Evolutionary conservation across 2,329 filamentous ascomycete genomes (phyloP).

Genomic region (Teratosphaeria gauchensis): DNA sequence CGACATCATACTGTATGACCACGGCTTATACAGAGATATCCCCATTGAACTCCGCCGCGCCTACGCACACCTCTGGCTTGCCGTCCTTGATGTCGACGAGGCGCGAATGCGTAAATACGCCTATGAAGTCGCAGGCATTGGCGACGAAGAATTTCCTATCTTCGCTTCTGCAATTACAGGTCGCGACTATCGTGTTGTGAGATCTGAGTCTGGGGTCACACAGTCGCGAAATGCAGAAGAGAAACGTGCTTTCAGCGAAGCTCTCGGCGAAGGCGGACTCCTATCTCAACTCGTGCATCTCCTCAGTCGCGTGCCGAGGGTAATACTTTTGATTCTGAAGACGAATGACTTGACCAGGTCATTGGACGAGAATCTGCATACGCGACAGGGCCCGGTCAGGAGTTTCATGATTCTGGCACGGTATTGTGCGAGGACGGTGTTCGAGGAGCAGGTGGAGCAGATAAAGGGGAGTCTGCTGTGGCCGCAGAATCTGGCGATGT

Average conservation of each 20-base stretch:
- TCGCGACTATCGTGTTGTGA: conserved; percentile 73
- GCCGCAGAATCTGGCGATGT: conserved; percentile 42
- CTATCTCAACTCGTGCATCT: conserved; percentile 81
- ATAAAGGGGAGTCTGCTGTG: conserved; percentile 42
- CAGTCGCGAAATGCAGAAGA: conserved; percentile 60
- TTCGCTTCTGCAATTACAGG: conserved; percentile 96
- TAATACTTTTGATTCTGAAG: conserved; percentile 92
- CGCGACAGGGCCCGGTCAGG: conserved; percentile 51
- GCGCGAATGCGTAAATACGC: conserved; percentile 78
- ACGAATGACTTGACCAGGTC: conserved; percentile 94
- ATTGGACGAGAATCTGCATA: conserved; percentile 82
- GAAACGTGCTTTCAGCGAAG: conserved; percentile 75
- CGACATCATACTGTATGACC: conserved; percentile 92
- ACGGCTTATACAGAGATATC: conserved; percentile 92
- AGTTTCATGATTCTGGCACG: conserved; percentile 56
- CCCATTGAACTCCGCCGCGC: conserved; percentile 65
- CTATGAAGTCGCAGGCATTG: conserved; percentile 78
- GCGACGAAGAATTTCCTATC: conserved; percentile 81
- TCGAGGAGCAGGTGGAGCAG: conserved; percentile 49
- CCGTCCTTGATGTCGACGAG: conserved; percentile 85
- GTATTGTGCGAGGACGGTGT: conserved; percentile 54
- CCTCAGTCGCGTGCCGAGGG: conserved; percentile 76
- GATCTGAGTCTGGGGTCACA: conserved; percentile 41
- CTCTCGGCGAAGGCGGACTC: conserved; percentile 70
- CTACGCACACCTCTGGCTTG: conserved; percentile 96